Evolutionary conservation across 2,329 filamentous ascomycete genomes (phyloP), one percentile per base, ranked within the genome.

Genomic region (Paramyrothecium sp.): DNA sequence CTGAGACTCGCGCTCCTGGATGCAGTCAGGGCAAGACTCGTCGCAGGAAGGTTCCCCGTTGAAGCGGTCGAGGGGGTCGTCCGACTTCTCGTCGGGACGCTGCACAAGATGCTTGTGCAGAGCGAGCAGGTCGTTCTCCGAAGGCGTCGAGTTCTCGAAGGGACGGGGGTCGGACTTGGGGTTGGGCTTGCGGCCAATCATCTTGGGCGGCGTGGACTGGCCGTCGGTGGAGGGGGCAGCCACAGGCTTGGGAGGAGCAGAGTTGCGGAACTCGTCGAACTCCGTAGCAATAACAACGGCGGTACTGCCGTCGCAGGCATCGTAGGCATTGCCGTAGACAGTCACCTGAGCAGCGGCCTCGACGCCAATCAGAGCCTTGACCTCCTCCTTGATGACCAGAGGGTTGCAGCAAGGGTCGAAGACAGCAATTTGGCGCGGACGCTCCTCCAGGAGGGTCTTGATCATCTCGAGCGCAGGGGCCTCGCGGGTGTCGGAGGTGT

Each of bases 401-500:
- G 80, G 77, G 65, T 82, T 80, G 67, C 81, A 84, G 71, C 78
- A 82, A 1, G 89, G 87, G 69, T 92, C 89, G 67, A 86, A 91
- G 56, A 91, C 83, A 51, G 85, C 81, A 53, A 91, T 81, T 67
- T 88, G 84, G 4, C 75, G 76, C 0, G 87, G 84, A 26, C 80
- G 78, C 68, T 92, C 89, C 59, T 86, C 82, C 11, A 89, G 76
- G 20, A 92, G 76, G 13, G 80, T 81, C 61, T 82, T 83, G 71
- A 91, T 84, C 61, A 91, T 84, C 62, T 87, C 85, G 21, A 90
- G 79, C 0, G 88, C 87, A 0, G 88, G 84, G 48, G 84, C 86
- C 69, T 92, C 89, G 41, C 90, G 82, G 5, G 88, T 90, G 68
- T 93, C 90, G 21, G 83, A 85, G 0, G 90, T 93, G 70, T 91